A percentile compares a stretch with the other conserved stretches of the same genome.
phyloP scores from a whole-genome alignment of 345 rosid species.

The Salix suchowensis region DNA sequence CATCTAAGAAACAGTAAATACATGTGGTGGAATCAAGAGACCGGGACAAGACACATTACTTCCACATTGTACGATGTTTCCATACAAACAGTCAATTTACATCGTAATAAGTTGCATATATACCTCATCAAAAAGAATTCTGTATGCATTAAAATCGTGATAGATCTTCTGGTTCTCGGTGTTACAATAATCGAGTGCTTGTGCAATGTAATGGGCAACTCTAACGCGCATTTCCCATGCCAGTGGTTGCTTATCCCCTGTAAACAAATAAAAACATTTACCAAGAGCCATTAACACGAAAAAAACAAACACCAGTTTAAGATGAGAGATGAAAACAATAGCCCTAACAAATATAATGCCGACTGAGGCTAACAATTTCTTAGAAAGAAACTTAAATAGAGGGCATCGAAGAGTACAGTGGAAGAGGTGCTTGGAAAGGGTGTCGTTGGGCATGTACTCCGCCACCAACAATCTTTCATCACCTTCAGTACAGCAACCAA shows the following conservation, averaged over 20 bases:
- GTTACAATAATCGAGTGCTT: slow-evolving; percentile 3
- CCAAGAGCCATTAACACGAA: neutral
- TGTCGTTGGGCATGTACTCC: slow-evolving; percentile 13
- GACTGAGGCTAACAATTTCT: too few relatives aligned
- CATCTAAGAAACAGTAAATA: too few relatives aligned
- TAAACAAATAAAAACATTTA: neutral
- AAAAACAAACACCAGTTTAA: neutral
- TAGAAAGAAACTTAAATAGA: neutral
- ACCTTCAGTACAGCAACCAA: slow-evolving; percentile 9
- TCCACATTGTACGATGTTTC: neutral
- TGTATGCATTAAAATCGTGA: slow-evolving; percentile 8
- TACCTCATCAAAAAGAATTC: slow-evolving; percentile 8
- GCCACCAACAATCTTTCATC: slow-evolving; percentile 9
- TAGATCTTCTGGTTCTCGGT: neutral
- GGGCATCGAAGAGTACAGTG: neutral
- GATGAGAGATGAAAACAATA: neutral
- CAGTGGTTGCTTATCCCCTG: slow-evolving; percentile 11
- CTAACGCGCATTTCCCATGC: slow-evolving; percentile 4
- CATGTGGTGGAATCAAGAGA: too few relatives aligned
- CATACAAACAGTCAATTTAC: neutral
- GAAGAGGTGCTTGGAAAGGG: slow-evolving; percentile 6
- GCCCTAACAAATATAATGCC: neutral
- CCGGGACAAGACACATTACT: neutral
- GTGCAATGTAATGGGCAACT: slow-evolving; percentile 3
- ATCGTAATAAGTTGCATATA: neutral